Evolutionary conservation across 1,284 basidiomycete species (phyloP).

Genomic region (Malassezia yamatoensis): DNA sequence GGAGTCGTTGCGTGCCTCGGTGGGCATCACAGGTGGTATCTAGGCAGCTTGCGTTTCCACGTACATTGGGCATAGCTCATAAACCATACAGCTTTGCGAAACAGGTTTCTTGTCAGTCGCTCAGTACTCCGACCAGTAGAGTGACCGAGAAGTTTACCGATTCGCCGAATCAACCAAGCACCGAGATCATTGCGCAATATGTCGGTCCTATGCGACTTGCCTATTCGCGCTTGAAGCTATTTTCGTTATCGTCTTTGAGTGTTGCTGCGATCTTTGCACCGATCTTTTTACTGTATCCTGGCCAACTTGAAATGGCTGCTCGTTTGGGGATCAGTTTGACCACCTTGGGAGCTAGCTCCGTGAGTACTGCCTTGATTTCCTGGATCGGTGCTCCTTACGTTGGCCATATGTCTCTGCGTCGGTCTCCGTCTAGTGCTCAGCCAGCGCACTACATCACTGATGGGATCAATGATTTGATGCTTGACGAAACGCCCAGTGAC

Average conservation of each 20-base stretch:
- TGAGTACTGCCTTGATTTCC: conserved; percentile 64
- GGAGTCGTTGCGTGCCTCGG: no score
- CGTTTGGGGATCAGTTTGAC: conserved; percentile 62
- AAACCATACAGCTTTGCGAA: no score
- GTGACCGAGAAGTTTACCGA: no score
- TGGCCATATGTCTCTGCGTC: conserved; percentile 47
- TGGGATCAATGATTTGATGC: neutral
- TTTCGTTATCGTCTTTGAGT: conserved; percentile 67
- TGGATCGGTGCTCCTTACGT: conserved; percentile 61
- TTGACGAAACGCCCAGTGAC: conserved; percentile 17
- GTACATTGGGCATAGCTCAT: no score
- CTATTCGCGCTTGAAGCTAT: conserved; percentile 67
- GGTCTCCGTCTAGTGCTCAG: neutral
- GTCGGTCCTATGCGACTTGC: conserved; percentile 61
- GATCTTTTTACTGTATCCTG: conserved; percentile 69
- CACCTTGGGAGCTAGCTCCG: conserved; percentile 61
- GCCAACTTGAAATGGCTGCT: conserved; percentile 60
- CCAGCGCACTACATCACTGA: conserved; percentile 15
- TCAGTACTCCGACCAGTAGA: no score
- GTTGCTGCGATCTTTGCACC: conserved; percentile 64
- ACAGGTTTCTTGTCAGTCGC: no score
- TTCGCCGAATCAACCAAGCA: neutral
- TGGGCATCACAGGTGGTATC: no score
- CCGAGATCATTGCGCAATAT: conserved; percentile 30
- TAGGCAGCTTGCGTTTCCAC: neutral